Evolutionary conservation across 192 early-diverging fungal species (phyloP), one percentile per base, ranked within the genome.

Genomic region (Coemansia erecta): DNA sequence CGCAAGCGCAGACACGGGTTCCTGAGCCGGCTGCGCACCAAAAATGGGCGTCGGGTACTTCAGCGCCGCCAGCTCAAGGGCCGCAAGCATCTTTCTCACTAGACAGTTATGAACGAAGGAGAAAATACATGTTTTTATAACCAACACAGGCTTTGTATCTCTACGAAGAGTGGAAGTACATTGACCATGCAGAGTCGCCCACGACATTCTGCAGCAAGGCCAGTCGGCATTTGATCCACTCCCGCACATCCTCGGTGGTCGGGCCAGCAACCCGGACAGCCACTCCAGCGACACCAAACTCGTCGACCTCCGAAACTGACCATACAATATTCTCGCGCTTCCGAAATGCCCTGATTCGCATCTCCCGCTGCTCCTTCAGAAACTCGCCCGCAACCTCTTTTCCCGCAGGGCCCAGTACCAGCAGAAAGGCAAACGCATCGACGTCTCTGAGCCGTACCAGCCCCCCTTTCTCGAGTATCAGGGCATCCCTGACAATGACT

Each of bases 1-100:
- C 87, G 95, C 35, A 97, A 97, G 81, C 83, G 95, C 58, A 84
- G 85, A 68, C 90, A 91, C 74, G 97, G 97, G 51, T 98, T 97
- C 74, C 82, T 97, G 65, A 76, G 81, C 42, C 82, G 97, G 12
- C 69, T 94, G 61, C 75, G 86, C 58, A 92, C 88, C 31, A 86
- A 87, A 53, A 82, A 70, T 17, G 97, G 97, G 6, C 83, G 92
- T 21, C 88, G 83, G 60, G 83, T 92, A 1, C 73, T 98, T 24
- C 63, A 66, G 13, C 81, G 91, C 51, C 82, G 97, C 15, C 84
- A 82, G 61, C 52, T 92, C 53, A 98, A 98, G 81, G 96, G 96
- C 24, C 85, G 96, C 68, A 90, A 89, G 62, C 83, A 68, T 71
- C 80, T 98, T 56, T 89, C 91, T 17, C 92, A 92, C 69, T 95